Conservation (phyloP, 257 asterid genomes). For the Euphrasia confusa region DNA sequence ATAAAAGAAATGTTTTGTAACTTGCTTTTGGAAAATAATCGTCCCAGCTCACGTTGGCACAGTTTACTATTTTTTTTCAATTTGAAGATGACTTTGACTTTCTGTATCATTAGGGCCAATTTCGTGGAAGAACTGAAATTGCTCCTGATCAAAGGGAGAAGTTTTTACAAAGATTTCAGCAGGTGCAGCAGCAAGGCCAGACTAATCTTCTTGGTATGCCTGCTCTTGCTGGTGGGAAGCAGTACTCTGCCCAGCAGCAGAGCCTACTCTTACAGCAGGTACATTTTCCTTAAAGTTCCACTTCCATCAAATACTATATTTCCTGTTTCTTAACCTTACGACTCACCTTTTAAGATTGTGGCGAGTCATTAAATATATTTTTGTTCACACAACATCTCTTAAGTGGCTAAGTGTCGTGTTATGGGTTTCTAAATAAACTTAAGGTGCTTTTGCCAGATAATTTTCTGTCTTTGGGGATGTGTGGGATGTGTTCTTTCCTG, state of each 20-base stretch:
- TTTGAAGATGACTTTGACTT: conserved; percentile 10
- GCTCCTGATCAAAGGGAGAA: conserved; percentile 98
- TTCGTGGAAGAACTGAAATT: conserved; percentile 97
- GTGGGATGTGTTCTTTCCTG: conserved; percentile 5
- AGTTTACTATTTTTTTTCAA: background rate
- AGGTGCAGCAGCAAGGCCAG: conserved; percentile 89
- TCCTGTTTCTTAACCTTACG: conserved; percentile 16
- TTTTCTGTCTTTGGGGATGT: background rate
- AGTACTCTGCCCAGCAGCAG: conserved; percentile 77
- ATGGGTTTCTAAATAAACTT: background rate
- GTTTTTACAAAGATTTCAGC: conserved; percentile 87
- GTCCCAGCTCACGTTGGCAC: conserved; percentile 6
- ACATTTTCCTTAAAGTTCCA: conserved; percentile 15
- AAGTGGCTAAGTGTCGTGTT: background rate
- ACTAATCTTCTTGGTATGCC: conserved; percentile 71
- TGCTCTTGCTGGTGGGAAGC: conserved; percentile 76
- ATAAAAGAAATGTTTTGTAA: conserved; percentile 13
- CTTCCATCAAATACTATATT: conserved; percentile 13
- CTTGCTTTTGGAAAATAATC: conserved; percentile 17
- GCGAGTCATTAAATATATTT: conserved; percentile 10
- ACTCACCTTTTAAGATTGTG: conserved; percentile 4
- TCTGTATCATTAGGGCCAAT: conserved; percentile 58
- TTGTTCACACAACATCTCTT: conserved; percentile 3
- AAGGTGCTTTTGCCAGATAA: conserved; percentile 14
- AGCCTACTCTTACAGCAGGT: conserved; percentile 87